Base-by-base conservation (phyloP, 768 basidiomycete genomes). In the Mycena floridula region DNA sequence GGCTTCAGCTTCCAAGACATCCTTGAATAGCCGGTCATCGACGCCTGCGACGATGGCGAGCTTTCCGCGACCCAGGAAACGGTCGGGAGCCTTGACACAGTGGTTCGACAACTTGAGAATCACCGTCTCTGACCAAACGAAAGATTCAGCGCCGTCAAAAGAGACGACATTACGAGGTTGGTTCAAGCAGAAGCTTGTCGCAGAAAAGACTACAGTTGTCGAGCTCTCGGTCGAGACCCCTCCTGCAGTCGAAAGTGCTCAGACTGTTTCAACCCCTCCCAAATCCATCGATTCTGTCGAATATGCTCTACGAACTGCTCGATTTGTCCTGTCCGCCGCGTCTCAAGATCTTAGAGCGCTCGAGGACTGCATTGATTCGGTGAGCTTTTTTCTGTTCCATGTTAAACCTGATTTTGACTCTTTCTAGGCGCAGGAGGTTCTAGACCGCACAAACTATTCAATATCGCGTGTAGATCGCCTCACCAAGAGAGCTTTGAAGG, bases 141-240 rank as follows among this genome's bases (percentile, higher is more conserved):
- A 59, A 43, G 58, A 59, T 21, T 5, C 43, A 25, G 46, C 53
- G 12, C 27, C 54, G 25, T 62, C 64, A 13, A 69, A 72, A 12
- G 63, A 74, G 4, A 69, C 73, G 37, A 76, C 69, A 50, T 56
- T 85, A 37, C 82, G 77, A 51, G 69, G 74, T 4, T 85, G 84
- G 84, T 61, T 81, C 54, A 79, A 72, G 61, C 77, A 74, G 50
- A 82, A 82, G 49, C 66, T 83, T 23, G 51, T 63, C 7, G 56
- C 64, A 2, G 66, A 69, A 20, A 67, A 66, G n/a, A 51, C 63
- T 2, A 43, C 57, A 12, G 68, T 56, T 40, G 49, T 71, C 9
- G 64, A 70, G 45, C 57, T 75, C 20, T 64, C 18, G 32, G 3
- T 35, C 15, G 32, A 35, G 32, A 7, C 7, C 18, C 3, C 32